These are phyloP conservation scores for Exsudoporus frostii DNA, from an alignment of 768 basidiomycete genomes.

Conservation along the genomic window DNA sequence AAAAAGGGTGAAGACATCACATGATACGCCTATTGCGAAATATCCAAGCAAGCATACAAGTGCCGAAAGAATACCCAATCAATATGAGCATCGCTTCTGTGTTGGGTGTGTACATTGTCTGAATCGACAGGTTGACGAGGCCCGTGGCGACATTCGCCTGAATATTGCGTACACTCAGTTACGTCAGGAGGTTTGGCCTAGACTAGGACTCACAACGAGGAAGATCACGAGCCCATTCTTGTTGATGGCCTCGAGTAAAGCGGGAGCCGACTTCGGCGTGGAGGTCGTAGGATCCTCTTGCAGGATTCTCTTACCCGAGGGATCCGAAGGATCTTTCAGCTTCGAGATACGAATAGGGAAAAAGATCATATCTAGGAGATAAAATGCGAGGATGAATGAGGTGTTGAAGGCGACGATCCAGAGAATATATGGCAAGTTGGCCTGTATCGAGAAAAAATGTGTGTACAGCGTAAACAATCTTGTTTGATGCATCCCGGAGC, in stretches of 20 bases:
- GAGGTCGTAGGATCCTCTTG: slow-evolving; percentile 24
- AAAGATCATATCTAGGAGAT: slow-evolving; percentile 70
- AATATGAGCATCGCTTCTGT: slow-evolving; percentile 60
- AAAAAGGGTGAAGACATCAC: not conserved
- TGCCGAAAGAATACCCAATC: slow-evolving; percentile 50
- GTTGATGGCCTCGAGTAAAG: slow-evolving; percentile 79
- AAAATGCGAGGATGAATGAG: slow-evolving; percentile 77
- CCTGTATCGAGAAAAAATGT: slow-evolving; percentile 43
- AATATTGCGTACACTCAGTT: not conserved
- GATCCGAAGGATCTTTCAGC: slow-evolving; percentile 22
- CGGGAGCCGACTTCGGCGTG: slow-evolving; percentile 33
- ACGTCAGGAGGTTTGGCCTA: not conserved
- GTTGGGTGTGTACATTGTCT: slow-evolving; percentile 72
- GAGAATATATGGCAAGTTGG: slow-evolving; percentile 82
- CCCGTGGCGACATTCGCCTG: slow-evolving; percentile 91
- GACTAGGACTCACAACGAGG: slow-evolving; percentile 58
- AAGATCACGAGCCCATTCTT: slow-evolving; percentile 84
- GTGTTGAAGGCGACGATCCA: slow-evolving; percentile 92
- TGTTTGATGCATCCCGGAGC: not conserved
- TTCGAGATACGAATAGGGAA: slow-evolving; percentile 44
- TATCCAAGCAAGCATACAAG: slow-evolving; percentile 66
- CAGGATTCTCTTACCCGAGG: slow-evolving; percentile 24
- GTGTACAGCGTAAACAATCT: not conserved
- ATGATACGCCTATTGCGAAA: slow-evolving; percentile 36
- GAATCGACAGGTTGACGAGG: slow-evolving; percentile 71